Evolutionary conservation across 1,139 yeast species (phyloP).

Genomic region (Pichia sp.): DNA sequence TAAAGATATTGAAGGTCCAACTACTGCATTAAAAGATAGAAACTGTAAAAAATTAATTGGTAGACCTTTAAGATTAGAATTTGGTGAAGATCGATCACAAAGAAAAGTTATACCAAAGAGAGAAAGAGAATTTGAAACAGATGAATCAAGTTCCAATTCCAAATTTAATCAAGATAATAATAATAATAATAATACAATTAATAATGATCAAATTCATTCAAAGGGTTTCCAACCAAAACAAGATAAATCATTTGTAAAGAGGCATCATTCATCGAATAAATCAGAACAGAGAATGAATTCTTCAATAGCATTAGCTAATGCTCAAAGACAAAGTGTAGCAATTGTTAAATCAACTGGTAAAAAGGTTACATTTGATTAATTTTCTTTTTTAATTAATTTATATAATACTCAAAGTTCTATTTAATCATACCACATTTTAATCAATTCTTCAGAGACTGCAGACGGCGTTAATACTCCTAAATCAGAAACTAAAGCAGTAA

Average conservation of each 20-base stretch:
- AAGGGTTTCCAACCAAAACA: constrained; percentile 25
- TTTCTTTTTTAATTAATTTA: not conserved
- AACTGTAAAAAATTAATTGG: constrained; percentile 61
- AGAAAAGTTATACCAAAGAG: constrained; percentile 36
- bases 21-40: constrained; percentile 73
- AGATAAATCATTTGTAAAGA: constrained; percentile 15
- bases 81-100: constrained; percentile 90
- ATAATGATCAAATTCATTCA: not conserved
- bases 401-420: not conserved
- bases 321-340: constrained; percentile 86
- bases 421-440: constrained; percentile 94
- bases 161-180: too few species aligned
- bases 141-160: not conserved
- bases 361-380: constrained; percentile 53
- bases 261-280: constrained; percentile 12
- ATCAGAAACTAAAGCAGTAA: constrained; percentile 93
- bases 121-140: constrained; percentile 11
- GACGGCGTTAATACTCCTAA: constrained; percentile 94
- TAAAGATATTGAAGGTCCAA: constrained; percentile 71
- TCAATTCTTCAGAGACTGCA: constrained; percentile 95
- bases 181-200: too few species aligned
- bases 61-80: constrained; percentile 79
- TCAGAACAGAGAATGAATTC: constrained; percentile 56
- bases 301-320: constrained; percentile 80
- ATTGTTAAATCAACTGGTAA: constrained; percentile 90